phyloP scores from a whole-genome alignment of 495 filamentous ascomycete genomes.

The Neurospora cerealis region DNA sequence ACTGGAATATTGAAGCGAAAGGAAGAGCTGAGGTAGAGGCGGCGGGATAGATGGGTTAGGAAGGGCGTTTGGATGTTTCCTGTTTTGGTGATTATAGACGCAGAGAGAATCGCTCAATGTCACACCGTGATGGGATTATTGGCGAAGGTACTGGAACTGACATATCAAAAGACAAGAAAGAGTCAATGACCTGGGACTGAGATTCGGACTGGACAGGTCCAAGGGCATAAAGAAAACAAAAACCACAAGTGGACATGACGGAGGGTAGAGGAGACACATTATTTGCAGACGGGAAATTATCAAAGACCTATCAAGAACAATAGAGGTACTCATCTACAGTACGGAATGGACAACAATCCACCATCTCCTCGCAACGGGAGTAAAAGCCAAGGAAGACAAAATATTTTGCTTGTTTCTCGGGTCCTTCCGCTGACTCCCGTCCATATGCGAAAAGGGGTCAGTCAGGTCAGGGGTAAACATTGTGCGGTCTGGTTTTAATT shows the following conservation, averaged over 20 bases:
- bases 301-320: too few species aligned
- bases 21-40: background rate
- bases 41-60: background rate
- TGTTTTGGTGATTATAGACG: background rate
- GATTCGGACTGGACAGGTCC: background rate
- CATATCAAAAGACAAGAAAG: background rate
- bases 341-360: background rate
- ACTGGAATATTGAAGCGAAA: background rate
- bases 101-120: background rate
- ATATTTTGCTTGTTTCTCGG: background rate
- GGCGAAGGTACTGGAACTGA: background rate
- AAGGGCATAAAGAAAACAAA: background rate
- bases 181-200: background rate
- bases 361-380: background rate
- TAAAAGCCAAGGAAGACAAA: background rate
- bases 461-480: background rate
- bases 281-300: too few species aligned
- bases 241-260: background rate
- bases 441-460: background rate
- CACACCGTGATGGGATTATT: background rate
- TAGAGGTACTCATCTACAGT: background rate
- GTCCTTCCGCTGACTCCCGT: background rate
- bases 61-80: background rate
- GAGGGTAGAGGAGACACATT: background rate
- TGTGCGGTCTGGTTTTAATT: background rate